A percentile compares a stretch with the other conserved stretches of the same genome.
Conservation (phyloP, 495 filamentous ascomycete genomes). For the Trichoderma virens region DNA sequence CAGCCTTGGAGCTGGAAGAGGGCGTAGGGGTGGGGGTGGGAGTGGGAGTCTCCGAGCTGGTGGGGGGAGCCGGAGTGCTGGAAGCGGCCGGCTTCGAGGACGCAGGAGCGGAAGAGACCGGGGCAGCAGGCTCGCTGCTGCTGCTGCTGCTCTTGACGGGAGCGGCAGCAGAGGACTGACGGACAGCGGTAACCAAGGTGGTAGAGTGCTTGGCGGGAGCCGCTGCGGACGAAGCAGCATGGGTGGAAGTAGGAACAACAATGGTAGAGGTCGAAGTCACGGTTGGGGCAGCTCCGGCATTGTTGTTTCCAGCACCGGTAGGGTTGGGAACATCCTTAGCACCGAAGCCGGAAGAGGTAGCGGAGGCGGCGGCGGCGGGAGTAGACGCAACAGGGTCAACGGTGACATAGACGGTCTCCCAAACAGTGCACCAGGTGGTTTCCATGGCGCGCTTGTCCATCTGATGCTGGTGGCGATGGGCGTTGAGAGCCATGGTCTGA, state of each 20-base stretch:
- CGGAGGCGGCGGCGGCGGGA: slow-evolving; percentile 14
- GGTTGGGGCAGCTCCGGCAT: slow-evolving; percentile 8
- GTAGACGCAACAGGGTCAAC: slow-evolving; percentile 15
- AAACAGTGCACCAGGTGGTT: slow-evolving; percentile 23
- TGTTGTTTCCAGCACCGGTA: neutral
- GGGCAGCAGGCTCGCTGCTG: slow-evolving; percentile 7
- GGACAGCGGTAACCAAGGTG: slow-evolving; percentile 10
- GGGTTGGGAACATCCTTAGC: slow-evolving; percentile 12
- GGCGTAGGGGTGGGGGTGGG: slow-evolving; percentile 8
- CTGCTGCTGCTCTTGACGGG: neutral
- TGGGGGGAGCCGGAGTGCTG: neutral
- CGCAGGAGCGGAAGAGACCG: slow-evolving; percentile 6
- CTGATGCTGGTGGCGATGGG: slow-evolving; percentile 20
- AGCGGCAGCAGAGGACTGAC: neutral
- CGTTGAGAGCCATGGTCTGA: slow-evolving; percentile 19
- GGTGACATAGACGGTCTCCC: slow-evolving; percentile 25
- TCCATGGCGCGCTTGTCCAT: slow-evolving; percentile 24
- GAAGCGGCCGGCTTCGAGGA: neutral
- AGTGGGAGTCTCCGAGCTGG: neutral
- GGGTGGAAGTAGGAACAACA: slow-evolving; percentile 3
- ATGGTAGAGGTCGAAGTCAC: slow-evolving; percentile 9
- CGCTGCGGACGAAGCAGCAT: neutral
- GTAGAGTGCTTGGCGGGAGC: neutral
- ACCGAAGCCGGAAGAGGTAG: slow-evolving; percentile 10
- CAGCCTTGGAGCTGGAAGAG: neutral